Base-by-base conservation (phyloP, 75 land plant genomes). In the Picea sitchensis region DNA sequence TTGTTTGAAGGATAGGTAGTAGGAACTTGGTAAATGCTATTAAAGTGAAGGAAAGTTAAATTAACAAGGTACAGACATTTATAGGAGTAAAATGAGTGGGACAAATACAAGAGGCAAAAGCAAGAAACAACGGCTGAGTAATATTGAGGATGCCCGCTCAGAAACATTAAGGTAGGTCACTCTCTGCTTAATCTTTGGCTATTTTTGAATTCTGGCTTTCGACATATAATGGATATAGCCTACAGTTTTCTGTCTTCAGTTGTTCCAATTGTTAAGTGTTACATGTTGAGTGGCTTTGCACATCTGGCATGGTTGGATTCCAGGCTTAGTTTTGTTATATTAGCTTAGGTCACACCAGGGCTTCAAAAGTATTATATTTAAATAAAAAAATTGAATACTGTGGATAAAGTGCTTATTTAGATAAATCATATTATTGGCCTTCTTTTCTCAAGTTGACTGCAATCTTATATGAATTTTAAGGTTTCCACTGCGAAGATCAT, bases 91-190 rank as follows among this genome's bases (percentile, higher is more conserved):
- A 71, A 71, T 71, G 74, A 71, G 74, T 71, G 20, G 74, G 74
- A 44, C 74, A n/a, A 71, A 71, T 71, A 71, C 74, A 44, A 44
- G 74, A 41, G 74, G 74, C 23, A 71, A 71, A 38, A 71, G 74
- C 51, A 71, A 41, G 44, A 38, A 47, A 47, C 74, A 71, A 44
- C 74, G 74, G 13, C 54, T 41, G 23, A 47, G n/a, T n/a, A 71
- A 41, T 71, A 12, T 41, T 71, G 54, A 71, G 21, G 74, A 71
- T 71, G n/a, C 54, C 56, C 74, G 74, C 74, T 44, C 54, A 44
- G 51, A 71, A 44, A 71, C 44, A 44, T 71, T 71, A 71, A 71
- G 74, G 74, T 71, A 47, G 9, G 54, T 8, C 12, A 44, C 44
- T 38, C 44, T 20, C 44, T 71, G 3, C 51, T 20, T n/a, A 5